Conservation (phyloP, 345 rosid genomes). For the Arabis hirsuta region DNA sequence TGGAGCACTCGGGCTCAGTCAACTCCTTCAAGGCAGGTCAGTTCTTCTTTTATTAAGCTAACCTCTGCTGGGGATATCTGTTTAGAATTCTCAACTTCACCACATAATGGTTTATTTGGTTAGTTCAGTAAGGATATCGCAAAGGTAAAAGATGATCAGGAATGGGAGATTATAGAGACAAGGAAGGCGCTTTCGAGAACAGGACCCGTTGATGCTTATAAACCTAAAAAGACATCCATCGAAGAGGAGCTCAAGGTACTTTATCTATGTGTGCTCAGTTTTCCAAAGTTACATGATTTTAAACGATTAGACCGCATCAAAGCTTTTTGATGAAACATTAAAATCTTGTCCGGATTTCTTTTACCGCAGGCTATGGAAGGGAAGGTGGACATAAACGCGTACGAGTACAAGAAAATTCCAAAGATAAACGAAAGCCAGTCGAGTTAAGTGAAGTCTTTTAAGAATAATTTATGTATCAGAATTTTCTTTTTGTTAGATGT, state of each 20-base stretch:
- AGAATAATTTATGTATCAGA: slow-evolving; percentile 19
- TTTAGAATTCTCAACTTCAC: background rate
- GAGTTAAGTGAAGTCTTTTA: slow-evolving; percentile 14
- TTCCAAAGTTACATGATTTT: background rate
- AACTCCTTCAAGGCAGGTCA: slow-evolving; percentile 94
- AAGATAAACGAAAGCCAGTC: slow-evolving; percentile 68
- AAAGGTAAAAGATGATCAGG: slow-evolving; percentile 84
- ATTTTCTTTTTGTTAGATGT: background rate
- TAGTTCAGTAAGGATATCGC: slow-evolving; percentile 86
- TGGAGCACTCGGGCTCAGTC: slow-evolving; percentile 83
- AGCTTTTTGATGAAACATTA: slow-evolving; percentile 2
- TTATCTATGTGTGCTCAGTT: background rate
- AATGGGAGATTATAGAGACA: slow-evolving; percentile 89
- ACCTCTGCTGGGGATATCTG: background rate
- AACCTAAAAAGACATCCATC: slow-evolving; percentile 73
- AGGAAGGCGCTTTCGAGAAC: slow-evolving; percentile 78
- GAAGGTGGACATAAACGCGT: slow-evolving; percentile 78
- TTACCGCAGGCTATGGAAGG: slow-evolving; percentile 64
- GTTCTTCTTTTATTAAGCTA: slow-evolving; percentile 30
- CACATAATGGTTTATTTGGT: slow-evolving; percentile 14
- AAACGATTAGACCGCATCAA: background rate
- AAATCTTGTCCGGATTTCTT: slow-evolving; percentile 9
- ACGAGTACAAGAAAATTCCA: slow-evolving; percentile 87
- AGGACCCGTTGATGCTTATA: slow-evolving; percentile 75
- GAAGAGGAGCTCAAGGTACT: slow-evolving; percentile 87